phyloP scores from a whole-genome alignment of 164 flowering plant species.

The Vitis amurensis region DNA sequence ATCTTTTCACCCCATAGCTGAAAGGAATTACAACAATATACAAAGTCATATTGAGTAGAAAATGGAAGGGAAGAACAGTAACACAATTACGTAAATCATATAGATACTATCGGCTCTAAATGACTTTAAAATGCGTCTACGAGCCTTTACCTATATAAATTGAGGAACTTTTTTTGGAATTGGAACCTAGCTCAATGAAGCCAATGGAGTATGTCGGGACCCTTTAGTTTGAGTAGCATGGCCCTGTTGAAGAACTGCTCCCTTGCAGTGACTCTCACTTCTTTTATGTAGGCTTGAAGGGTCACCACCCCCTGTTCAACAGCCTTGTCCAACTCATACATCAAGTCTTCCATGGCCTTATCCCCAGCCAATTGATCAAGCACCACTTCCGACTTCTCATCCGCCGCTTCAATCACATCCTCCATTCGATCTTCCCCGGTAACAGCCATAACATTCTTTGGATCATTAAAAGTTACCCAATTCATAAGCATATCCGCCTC shows the following conservation, averaged over 20 bases:
- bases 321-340: conserved; percentile 53
- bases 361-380: conserved; percentile 39
- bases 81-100: too few relatives aligned
- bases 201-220: conserved; percentile 4
- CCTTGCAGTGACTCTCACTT: conserved; percentile 39
- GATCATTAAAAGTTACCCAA: conserved; percentile 42
- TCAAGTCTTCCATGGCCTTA: conserved; percentile 49
- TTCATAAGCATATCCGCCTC: conserved; percentile 33
- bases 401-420: conserved; percentile 39
- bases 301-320: conserved; percentile 31
- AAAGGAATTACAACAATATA: too few relatives aligned
- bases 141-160: too few relatives aligned
- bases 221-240: conserved; percentile 3
- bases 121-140: too few relatives aligned
- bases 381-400: conserved; percentile 21
- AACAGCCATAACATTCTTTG: background rate
- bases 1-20: too few relatives aligned
- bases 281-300: conserved; percentile 39
- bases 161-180: too few relatives aligned
- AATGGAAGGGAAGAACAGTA: too few relatives aligned
- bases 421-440: conserved; percentile 10
- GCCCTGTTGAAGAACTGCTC: conserved; percentile 34
- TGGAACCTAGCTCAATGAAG: background rate
- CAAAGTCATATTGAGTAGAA: too few relatives aligned
- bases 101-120: too few relatives aligned